Evolutionary conservation across 257 asterid genomes (phyloP), one percentile per base, ranked within the genome.

Genomic region (Scutellaria minor): DNA sequence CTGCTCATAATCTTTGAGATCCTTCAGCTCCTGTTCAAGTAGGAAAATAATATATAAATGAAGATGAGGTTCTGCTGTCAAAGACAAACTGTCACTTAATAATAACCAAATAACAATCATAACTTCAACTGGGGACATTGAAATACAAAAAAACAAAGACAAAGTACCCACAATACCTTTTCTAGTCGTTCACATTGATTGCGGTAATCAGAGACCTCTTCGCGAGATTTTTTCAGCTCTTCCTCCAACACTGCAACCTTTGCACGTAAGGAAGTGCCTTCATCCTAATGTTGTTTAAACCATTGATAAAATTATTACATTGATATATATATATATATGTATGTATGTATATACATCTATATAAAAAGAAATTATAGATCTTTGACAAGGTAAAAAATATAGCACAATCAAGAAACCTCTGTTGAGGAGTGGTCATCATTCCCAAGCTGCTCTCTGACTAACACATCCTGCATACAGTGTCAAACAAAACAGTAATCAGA

Each of bases 1-100:
- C 77, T 76, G 96, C 80, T 95, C 99, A 68, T 54, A 48, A 56
- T 95, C 99, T 81, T 89, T 95, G 47, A 87, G 70, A 66, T 87
- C 92, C 87, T 90, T 88, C 72, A 92, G 85, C 81, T 92, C 99
- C 99, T 95, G 92, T 78, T 48, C 64, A 65, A 53, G 78, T 13
- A 69, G 75, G 75, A 64, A 75, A 73, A 50, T 44, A 31, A 66
- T 47, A 54, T 42, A 13, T 11, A 58, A 53, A 72, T 66, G 50
- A 78, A 64, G 24, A 48, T 31, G 5, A 12, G 44, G 9, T 75
- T 69, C 65, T 27, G 68, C 75, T 62, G 13, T 35, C 15, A 69
- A 75, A 65, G 64, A 77, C 42, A 15, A 52, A 72, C 42, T 7
- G 52, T 54, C 37, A 13, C 51, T 71, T 56, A 52, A 31, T 6